These are phyloP conservation scores for Cladophialophora psammophila DNA, from an alignment of 2,329 filamentous ascomycete species.

Conservation along the genomic window DNA sequence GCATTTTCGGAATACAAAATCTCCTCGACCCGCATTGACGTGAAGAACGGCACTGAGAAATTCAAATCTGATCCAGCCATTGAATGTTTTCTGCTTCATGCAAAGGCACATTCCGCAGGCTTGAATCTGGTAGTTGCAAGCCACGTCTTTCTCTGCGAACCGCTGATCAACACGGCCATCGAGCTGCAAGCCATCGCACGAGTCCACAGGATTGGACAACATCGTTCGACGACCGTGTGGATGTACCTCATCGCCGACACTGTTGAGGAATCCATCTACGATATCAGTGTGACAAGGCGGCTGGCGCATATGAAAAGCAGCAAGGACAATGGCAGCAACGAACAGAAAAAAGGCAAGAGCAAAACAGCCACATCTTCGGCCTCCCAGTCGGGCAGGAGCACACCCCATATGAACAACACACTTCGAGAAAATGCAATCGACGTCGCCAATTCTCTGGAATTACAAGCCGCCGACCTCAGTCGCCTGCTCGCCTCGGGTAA, in stretches of 20 bases:
- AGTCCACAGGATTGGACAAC: conserved; percentile 92
- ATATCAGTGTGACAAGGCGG: conserved; percentile 79
- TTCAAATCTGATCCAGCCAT: conserved; percentile 78
- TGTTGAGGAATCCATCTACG: conserved; percentile 90
- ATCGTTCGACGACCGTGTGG: conserved; percentile 88
- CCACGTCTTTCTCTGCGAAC: conserved; percentile 94
- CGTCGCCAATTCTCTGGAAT: conserved; percentile 81
- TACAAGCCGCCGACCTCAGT: conserved; percentile 75
- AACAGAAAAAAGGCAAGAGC: conserved; percentile 41
- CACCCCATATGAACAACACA: conserved; percentile 42
- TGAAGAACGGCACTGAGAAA: conserved; percentile 70
- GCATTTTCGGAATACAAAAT: conserved; percentile 78
- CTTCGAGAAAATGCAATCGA: conserved; percentile 71
- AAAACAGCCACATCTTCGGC: conserved; percentile 46
- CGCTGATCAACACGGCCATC: conserved; percentile 88
- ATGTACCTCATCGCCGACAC: conserved; percentile 91
- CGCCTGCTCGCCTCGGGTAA: conserved; percentile 74
- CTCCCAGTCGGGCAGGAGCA: conserved; percentile 37
- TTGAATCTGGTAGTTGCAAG: conserved; percentile 92
- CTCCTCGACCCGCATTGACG: conserved; percentile 73
- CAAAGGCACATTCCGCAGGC: conserved; percentile 85
- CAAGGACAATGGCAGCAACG: conserved; percentile 37
- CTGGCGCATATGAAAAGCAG: conserved; percentile 74
- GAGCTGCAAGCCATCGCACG: conserved; percentile 95
- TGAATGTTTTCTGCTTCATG: conserved; percentile 89